Conservation (phyloP, 1,284 basidiomycete species). For the Sparassis latifolia region DNA sequence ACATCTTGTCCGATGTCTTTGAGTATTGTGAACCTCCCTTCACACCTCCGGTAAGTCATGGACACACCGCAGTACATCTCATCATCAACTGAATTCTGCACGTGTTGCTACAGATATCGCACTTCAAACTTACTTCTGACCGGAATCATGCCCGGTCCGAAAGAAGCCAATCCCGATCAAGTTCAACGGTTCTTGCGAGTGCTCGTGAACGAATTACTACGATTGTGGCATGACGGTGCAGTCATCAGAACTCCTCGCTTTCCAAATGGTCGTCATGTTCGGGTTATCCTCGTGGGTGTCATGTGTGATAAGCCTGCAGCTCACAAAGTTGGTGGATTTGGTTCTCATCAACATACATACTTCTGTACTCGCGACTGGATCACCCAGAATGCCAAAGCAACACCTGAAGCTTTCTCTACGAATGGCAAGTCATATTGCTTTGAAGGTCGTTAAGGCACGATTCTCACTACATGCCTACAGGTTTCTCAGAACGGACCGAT, state of each 20-base stretch:
- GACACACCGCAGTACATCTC: too few relatives aligned
- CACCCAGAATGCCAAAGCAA: slow-evolving; percentile 12
- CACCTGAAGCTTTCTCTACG: slow-evolving; percentile 6
- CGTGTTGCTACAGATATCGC: too few relatives aligned
- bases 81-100: too few relatives aligned
- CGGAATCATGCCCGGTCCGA: too few relatives aligned
- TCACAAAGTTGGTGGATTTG: slow-evolving; percentile 23
- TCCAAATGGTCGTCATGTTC: slow-evolving; percentile 11
- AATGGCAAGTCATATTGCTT: slow-evolving; percentile 10
- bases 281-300: slow-evolving; percentile 19
- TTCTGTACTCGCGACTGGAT: slow-evolving; percentile 31
- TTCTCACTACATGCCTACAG: neutral
- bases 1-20: slow-evolving; percentile 20
- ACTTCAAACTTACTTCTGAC: slow-evolving; percentile 25
- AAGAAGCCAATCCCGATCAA: slow-evolving; percentile 12
- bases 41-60: slow-evolving; percentile 12
- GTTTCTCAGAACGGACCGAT: neutral
- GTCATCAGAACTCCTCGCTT: slow-evolving; percentile 9
- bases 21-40: slow-evolving; percentile 1
- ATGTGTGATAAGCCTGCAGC: slow-evolving; percentile 25
- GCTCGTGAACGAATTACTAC: slow-evolving; percentile 17
- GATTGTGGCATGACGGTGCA: slow-evolving; percentile 16
- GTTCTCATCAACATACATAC: slow-evolving; percentile 24
- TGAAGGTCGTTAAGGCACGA: too few relatives aligned
- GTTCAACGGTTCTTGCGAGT: slow-evolving; percentile 13